Evolutionary conservation across 805 yeast genomes (phyloP).

Genomic region (Pichia scutulata): DNA sequence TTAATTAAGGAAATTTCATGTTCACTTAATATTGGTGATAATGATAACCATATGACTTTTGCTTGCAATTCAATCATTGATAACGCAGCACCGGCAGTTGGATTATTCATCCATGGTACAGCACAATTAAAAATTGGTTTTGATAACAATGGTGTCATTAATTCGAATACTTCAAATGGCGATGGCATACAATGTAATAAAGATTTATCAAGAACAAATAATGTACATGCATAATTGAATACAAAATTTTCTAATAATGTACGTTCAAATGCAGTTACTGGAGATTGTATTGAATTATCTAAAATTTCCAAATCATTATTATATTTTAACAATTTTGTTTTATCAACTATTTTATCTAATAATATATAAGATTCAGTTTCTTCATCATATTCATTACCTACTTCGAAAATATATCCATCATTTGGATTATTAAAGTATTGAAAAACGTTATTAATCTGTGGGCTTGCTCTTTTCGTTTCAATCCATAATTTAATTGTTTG

Average conservation of each 20-base stretch:
- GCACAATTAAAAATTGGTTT: conserved; percentile 29
- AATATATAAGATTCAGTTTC: conserved; percentile 2
- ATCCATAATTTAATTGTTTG: conserved; percentile 28
- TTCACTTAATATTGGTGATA: conserved; percentile 12
- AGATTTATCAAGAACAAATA: conserved; percentile 28
- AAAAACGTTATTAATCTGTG: no score
- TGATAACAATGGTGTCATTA: conserved; percentile 23
- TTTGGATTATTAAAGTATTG: not conserved
- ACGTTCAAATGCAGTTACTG: conserved; percentile 21
- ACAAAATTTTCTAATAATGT: conserved; percentile 38
- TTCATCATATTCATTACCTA: not conserved
- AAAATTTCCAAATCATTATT: not conserved
- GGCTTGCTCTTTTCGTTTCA: conserved; percentile 8
- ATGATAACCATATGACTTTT: conserved; percentile 30
- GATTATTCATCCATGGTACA: conserved; percentile 35
- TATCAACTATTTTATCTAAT: conserved; percentile 4
- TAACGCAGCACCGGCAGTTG: conserved; percentile 33
- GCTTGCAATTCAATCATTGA: conserved; percentile 33
- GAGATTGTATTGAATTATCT: not conserved
- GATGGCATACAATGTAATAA: conserved; percentile 30
- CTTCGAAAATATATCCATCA: not conserved
- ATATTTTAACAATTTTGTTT: not conserved
- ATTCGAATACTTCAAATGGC: conserved; percentile 34
- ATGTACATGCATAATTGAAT: conserved; percentile 34
- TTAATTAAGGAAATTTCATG: conserved; percentile 2